These are phyloP conservation scores for Corylus avellana DNA, from an alignment of 306 rosid species.

Conservation along the genomic window DNA sequence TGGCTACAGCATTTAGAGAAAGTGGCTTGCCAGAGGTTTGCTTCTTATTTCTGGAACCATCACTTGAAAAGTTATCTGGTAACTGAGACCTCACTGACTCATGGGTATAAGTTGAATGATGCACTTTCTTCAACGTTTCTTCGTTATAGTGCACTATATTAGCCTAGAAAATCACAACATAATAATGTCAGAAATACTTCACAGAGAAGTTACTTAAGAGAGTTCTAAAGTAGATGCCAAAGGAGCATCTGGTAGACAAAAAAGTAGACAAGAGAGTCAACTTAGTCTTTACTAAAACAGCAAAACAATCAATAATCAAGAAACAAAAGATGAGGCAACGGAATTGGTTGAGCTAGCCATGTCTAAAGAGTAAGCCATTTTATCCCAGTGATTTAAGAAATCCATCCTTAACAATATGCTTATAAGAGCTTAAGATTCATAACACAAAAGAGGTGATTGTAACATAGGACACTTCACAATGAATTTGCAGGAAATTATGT, in stretches of 20 bases:
- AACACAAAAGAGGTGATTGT: no score
- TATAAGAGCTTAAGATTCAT: no score
- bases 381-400: neutral
- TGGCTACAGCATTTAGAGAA: conserved; percentile 48
- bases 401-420: neutral
- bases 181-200: conserved; percentile 25
- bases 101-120: conserved; percentile 52
- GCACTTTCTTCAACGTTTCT: conserved; percentile 72
- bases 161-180: conserved; percentile 53
- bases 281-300: neutral
- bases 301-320: neutral
- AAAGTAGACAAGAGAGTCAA: neutral
- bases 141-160: conserved; percentile 79
- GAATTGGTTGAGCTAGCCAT: neutral
- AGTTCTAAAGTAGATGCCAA: neutral
- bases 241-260: neutral
- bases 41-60: conserved; percentile 46
- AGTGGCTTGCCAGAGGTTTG: conserved; percentile 42
- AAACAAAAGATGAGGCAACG: neutral
- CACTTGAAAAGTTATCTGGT: conserved; percentile 47
- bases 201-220: neutral
- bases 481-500: no score
- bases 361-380: neutral
- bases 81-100: conserved; percentile 55
- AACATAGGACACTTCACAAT: no score